Evolutionary conservation across 257 asterid species (phyloP), one percentile per base, ranked within the genome.

Genomic region (Striga asiatica): DNA sequence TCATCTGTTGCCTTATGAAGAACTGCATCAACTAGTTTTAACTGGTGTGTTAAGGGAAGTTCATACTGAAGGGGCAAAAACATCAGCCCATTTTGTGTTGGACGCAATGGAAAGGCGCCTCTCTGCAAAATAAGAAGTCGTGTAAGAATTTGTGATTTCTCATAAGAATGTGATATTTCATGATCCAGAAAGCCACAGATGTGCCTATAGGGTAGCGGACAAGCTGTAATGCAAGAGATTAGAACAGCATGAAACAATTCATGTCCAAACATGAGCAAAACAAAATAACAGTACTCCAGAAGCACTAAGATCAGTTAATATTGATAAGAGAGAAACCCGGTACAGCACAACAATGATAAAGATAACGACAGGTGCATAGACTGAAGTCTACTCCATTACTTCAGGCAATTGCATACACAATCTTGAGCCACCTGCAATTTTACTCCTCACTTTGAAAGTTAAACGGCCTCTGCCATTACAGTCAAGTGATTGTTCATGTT

Each of bases 1-100:
- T 92, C 97, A 76, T 92, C 98, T 14, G 98, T 92, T 65, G 95
- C 93, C 78, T 92, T 92, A 58, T 88, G 98, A 69, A 92, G 89
- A 68, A 92, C 69, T 5, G 81, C 84, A 21, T 88, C 95, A 66
- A 88, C 81, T 54, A 79, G 77, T 76, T 77, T 69, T 74, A 92
- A 67, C 78, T 92, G 98, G 71, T 81, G 61, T 62, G 81, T 34
- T 55, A 92, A 39, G 60, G 86, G 78, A 38, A 92, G 83, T 60
- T 66, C 88, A 70, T 70, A 82, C 50, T 62, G 77, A 23, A 92
- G 76, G 65, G 98, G 94, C 77, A 92, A 69, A 71, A 92, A 92
- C 10, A 79, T 79, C 73, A 92, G 67, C 8, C 97, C 95, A 25
- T 81, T 84, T 64, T 61, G 78, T 8, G 97, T 82, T 68, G 94